Evolutionary conservation across 2,329 filamentous ascomycete genomes (phyloP).

Genomic region (Neonectria neomacrospora): DNA sequence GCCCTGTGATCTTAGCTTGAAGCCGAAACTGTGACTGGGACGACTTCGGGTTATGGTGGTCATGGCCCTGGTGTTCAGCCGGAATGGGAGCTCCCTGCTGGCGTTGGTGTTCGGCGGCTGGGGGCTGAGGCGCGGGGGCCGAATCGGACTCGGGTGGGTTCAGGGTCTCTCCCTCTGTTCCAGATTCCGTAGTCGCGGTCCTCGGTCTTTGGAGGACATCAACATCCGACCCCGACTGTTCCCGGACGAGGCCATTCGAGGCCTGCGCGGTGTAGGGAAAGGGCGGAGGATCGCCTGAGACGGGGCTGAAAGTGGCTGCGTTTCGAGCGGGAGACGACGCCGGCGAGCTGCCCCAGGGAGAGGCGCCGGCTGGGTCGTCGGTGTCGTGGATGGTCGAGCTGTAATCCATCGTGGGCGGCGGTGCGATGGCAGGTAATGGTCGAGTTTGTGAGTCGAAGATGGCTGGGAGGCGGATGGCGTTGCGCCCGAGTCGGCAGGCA

Average conservation of each 20-base stretch:
- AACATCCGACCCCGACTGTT: slow-evolving; percentile 48
- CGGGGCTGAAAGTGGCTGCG: slow-evolving; percentile 55
- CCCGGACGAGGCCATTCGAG: slow-evolving; percentile 56
- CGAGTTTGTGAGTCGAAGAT: slow-evolving; percentile 31
- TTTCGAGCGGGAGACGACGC: slow-evolving; percentile 61
- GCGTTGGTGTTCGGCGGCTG: slow-evolving; percentile 29
- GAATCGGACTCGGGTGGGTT: slow-evolving; percentile 36
- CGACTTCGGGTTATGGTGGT: slow-evolving; percentile 65
- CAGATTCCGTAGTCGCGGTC: slow-evolving; percentile 59
- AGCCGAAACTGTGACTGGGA: slow-evolving; percentile 81
- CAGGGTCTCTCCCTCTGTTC: slow-evolving; percentile 52
- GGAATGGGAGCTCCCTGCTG: slow-evolving; percentile 34
- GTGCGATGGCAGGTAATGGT: slow-evolving; percentile 23
- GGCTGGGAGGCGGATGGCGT: slow-evolving; percentile 36
- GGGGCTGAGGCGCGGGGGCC: slow-evolving; percentile 27
- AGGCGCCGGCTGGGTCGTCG: slow-evolving; percentile 63
- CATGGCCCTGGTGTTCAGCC: slow-evolving; percentile 49
- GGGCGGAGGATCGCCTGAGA: slow-evolving; percentile 55
- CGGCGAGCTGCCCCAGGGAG: slow-evolving; percentile 68
- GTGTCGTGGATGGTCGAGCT: slow-evolving; percentile 65
- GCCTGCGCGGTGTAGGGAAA: slow-evolving; percentile 57
- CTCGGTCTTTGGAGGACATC: slow-evolving; percentile 59
- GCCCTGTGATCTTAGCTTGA: slow-evolving; percentile 91
- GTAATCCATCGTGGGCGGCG: slow-evolving; percentile 64
- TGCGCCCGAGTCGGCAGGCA: slow-evolving; percentile 35